Percentiles rank a stretch among this genome's conserved stretches.
These are phyloP conservation scores for Morella rubra DNA, from an alignment of 306 rosid genomes.

Conservation along the genomic window DNA sequence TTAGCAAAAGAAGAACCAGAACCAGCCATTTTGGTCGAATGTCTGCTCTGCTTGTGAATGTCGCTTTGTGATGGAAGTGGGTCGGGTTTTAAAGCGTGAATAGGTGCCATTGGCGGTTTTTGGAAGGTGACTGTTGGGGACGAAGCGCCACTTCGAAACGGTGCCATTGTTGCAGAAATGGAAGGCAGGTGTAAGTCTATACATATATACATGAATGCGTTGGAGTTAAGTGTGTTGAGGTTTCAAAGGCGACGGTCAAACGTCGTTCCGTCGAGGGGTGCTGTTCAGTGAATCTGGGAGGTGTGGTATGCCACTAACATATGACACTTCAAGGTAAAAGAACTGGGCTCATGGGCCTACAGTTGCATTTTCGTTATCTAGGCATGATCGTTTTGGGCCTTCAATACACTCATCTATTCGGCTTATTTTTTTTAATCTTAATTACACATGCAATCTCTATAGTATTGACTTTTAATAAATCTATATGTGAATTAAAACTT, in stretches of 20 bases:
- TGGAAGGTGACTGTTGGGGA: background rate
- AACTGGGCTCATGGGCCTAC: too few species aligned
- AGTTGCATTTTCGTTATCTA: too few species aligned
- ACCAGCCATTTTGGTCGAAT: slow-evolving; percentile 14
- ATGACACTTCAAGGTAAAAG: too few species aligned
- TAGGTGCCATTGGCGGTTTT: slow-evolving; percentile 17
- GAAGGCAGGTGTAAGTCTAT: background rate
- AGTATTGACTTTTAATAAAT: too few species aligned
- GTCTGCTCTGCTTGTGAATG: background rate
- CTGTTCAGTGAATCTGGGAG: background rate
- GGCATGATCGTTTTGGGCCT: too few species aligned
- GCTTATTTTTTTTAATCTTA: too few species aligned
- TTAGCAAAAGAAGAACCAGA: background rate
- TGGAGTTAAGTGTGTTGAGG: background rate
- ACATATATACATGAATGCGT: background rate
- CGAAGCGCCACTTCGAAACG: slow-evolving; percentile 10
- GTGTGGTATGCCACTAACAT: background rate
- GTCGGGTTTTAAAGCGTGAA: slow-evolving; percentile 21
- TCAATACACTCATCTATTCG: too few species aligned
- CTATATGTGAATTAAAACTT: too few species aligned
- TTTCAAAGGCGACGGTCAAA: slow-evolving; percentile 11
- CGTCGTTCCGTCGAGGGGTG: background rate
- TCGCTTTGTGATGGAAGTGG: background rate
- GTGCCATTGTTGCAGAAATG: slow-evolving; percentile 23
- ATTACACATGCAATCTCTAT: too few species aligned